Percentiles rank a stretch among this genome's conserved stretches.
phyloP scores from a whole-genome alignment of 805 yeast genomes.

The Candida ficus region DNA sequence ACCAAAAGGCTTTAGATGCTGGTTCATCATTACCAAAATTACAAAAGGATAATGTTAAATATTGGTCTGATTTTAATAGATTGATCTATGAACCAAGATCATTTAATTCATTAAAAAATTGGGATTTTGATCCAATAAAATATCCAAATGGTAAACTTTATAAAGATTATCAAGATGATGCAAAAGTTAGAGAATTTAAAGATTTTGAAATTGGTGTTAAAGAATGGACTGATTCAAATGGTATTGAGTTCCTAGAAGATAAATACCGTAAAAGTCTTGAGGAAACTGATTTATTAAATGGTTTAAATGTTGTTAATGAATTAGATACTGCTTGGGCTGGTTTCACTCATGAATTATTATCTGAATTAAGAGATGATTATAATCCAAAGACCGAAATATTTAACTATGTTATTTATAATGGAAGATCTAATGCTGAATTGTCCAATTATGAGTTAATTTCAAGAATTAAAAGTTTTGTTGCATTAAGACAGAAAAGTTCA shows the following conservation, averaged over 20 bases:
- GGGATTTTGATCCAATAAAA: conserved; percentile 45
- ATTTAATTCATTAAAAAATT: conserved; percentile 48
- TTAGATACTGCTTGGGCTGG: conserved; percentile 86
- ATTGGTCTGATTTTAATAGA: conserved; percentile 79
- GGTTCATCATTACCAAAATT: conserved; percentile 34
- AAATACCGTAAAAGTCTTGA: conserved; percentile 62
- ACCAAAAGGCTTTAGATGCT: conserved; percentile 59
- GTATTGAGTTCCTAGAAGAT: conserved; percentile 51
- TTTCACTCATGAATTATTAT: conserved; percentile 46
- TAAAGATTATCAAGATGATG: conserved; percentile 12
- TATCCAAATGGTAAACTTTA: conserved; percentile 24
- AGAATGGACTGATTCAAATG: conserved; percentile 43
- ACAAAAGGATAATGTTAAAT: conserved; percentile 38
- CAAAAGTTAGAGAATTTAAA: conserved; percentile 36
- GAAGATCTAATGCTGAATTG: conserved; percentile 15
- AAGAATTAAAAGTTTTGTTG: conserved; percentile 41
- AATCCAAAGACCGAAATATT: conserved; percentile 43
- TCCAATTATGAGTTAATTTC: conserved; percentile 25
- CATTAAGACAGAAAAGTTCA: conserved; percentile 43
- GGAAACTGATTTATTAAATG: conserved; percentile 67
- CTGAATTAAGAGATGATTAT: conserved; percentile 65
- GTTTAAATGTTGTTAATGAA: conserved; percentile 66
- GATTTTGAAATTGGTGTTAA: conserved; percentile 51
- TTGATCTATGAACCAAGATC: conserved; percentile 61
- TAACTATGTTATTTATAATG: conserved; percentile 41